A percentile compares a stretch with the other conserved stretches of the same genome.
Conservation (phyloP, 441 rosid species). For the Populus hybrid region DNA sequence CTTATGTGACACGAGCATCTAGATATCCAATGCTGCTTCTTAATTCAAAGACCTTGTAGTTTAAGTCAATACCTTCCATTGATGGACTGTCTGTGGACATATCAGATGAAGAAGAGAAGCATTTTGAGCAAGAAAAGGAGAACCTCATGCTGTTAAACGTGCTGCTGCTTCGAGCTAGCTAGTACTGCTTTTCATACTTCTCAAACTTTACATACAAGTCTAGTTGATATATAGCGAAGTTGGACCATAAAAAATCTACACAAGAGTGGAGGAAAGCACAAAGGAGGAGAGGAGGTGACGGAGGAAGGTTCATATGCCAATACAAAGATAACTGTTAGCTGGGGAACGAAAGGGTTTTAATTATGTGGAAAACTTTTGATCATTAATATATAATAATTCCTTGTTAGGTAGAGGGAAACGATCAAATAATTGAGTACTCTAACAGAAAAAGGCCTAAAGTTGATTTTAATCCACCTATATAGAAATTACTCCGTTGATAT, state of each 20-base stretch:
- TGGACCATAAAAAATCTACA: neutral
- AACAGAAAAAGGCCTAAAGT: neutral
- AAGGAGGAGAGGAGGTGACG: neutral
- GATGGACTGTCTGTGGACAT: neutral
- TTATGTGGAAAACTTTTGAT: neutral
- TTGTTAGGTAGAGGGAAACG: neutral
- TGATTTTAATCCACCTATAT: neutral
- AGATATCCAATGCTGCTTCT: no score
- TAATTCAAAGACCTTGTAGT: neutral
- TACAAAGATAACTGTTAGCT: neutral
- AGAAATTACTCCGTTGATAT: neutral
- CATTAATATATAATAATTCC: neutral
- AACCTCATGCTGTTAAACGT: neutral
- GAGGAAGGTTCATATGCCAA: neutral
- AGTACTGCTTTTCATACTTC: neutral
- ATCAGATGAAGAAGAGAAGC: neutral
- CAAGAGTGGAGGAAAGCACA: neutral
- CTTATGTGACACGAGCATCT: neutral
- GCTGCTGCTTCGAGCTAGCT: neutral
- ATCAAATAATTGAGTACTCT: neutral
- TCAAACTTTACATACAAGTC: neutral
- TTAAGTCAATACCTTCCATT: neutral
- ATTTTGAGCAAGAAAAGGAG: neutral
- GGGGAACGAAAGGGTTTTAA: neutral
- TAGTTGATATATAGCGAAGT: neutral